These are phyloP conservation scores for Viola pubescens DNA, from an alignment of 441 rosid species.

Conservation along the genomic window DNA sequence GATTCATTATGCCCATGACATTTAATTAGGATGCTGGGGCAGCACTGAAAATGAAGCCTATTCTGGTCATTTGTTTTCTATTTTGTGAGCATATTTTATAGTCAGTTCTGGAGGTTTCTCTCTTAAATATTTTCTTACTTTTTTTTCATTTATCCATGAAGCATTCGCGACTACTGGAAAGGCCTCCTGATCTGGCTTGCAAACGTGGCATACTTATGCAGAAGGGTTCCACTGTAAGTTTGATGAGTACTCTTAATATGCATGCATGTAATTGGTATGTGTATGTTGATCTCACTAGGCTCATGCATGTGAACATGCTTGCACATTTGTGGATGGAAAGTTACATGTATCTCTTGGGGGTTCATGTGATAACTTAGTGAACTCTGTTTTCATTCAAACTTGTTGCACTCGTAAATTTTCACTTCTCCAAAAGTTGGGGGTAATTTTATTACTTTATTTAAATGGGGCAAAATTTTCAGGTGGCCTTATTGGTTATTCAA, in stretches of 20 bases:
- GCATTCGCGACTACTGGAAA: constrained; percentile 76
- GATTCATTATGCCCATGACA: too few species aligned
- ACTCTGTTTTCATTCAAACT: too few species aligned
- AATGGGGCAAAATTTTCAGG: not conserved
- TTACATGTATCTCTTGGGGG: too few species aligned
- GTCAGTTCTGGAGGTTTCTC: constrained; percentile 15
- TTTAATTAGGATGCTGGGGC: too few species aligned
- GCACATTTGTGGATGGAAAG: too few species aligned
- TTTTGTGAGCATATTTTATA: constrained; percentile 5
- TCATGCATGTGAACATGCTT: too few species aligned
- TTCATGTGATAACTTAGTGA: too few species aligned
- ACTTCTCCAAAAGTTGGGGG: too few species aligned
- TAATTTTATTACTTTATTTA: not conserved
- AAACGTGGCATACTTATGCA: constrained; percentile 71
- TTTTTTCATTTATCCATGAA: constrained; percentile 37
- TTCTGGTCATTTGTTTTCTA: constrained; percentile 1
- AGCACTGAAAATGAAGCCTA: not conserved
- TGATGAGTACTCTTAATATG: constrained; percentile 9
- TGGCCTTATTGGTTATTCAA: not conserved
- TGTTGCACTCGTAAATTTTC: too few species aligned
- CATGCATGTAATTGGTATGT: not conserved
- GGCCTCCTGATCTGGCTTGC: constrained; percentile 72
- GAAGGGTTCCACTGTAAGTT: constrained; percentile 68
- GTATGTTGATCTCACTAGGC: not conserved
- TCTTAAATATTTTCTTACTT: not conserved